A percentile compares a stretch with the other conserved stretches of the same genome.
phyloP scores from a whole-genome alignment of 169 alveolate genomes.

The Plasmodium ovale region DNA sequence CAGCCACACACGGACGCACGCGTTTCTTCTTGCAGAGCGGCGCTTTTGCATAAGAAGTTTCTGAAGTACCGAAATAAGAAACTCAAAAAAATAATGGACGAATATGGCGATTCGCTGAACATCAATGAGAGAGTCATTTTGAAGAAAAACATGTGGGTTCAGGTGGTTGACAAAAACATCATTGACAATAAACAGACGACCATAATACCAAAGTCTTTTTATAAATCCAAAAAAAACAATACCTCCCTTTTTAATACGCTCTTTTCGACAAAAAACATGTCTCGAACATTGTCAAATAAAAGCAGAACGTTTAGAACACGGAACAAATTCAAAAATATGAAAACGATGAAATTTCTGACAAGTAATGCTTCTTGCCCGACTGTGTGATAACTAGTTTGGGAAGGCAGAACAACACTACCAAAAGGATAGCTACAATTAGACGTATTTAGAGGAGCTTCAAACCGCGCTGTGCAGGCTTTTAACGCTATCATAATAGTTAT shows the following conservation, averaged over 20 bases:
- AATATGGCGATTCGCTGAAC: constrained; percentile 62
- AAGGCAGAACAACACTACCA: too few relatives aligned
- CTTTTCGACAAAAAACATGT: constrained; percentile 53
- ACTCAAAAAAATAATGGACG: constrained; percentile 67
- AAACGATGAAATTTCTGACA: constrained; percentile 72
- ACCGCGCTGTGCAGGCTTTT: too few relatives aligned
- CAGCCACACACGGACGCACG: too few relatives aligned
- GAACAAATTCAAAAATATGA: constrained; percentile 56
- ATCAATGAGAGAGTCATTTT: constrained; percentile 65
- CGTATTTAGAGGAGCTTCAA: too few relatives aligned
- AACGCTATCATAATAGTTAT: too few relatives aligned
- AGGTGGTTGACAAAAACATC: constrained; percentile 55
- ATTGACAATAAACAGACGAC: constrained; percentile 63
- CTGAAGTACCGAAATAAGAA: constrained; percentile 65
- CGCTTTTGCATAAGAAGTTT: constrained; percentile 47
- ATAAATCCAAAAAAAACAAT: constrained; percentile 64
- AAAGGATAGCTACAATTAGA: too few relatives aligned
- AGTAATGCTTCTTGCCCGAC: constrained; percentile 16
- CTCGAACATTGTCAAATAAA: constrained; percentile 71
- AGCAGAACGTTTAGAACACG: constrained; percentile 68
- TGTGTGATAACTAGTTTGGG: too few relatives aligned
- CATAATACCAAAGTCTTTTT: constrained; percentile 71
- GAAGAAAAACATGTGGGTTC: constrained; percentile 76
- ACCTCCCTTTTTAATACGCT: constrained; percentile 58
- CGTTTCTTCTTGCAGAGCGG: constrained; percentile 31